These are phyloP conservation scores for Schizosaccharomyces versatilis DNA, from an alignment of 1,139 yeast genomes.

Conservation along the genomic window DNA sequence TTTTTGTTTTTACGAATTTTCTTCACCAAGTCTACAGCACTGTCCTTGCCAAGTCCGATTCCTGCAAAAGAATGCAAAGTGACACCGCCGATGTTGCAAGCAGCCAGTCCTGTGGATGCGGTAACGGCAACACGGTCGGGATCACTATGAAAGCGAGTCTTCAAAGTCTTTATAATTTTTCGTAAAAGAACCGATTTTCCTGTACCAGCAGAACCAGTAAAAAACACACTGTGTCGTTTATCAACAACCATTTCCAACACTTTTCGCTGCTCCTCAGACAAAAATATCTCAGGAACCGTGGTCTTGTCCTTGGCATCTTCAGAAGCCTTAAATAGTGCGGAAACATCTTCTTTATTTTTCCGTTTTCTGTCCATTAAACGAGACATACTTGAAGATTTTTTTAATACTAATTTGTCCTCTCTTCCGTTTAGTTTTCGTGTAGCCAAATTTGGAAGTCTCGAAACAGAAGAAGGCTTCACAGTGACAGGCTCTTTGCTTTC, in stretches of 20 bases:
- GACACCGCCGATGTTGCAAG: constrained; percentile 72
- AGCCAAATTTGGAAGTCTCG: background rate
- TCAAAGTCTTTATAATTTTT: constrained; percentile 42
- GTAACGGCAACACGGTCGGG: constrained; percentile 47
- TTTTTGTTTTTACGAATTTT: constrained; percentile 33
- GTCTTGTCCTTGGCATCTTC: background rate
- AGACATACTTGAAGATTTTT: background rate
- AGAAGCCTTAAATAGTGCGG: background rate
- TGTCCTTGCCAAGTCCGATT: constrained; percentile 48
- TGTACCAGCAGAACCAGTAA: constrained; percentile 85
- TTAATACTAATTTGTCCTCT: background rate
- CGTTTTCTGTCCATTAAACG: background rate
- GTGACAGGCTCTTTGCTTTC: background rate
- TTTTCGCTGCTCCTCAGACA: constrained; percentile 47
- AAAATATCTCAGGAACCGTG: constrained; percentile 17
- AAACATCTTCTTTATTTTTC: background rate
- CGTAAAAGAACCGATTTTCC: constrained; percentile 69
- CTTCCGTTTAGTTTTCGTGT: background rate
- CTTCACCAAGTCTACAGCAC: constrained; percentile 25
- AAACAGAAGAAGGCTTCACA: too few species aligned
- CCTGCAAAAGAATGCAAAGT: constrained; percentile 77
- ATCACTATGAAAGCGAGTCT: constrained; percentile 24
- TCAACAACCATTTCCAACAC: constrained; percentile 44
- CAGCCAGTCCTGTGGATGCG: constrained; percentile 84
- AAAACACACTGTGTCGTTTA: constrained; percentile 42